phyloP scores from a whole-genome alignment of 2,329 filamentous ascomycete genomes.

The Trichoderma semiorbis region DNA sequence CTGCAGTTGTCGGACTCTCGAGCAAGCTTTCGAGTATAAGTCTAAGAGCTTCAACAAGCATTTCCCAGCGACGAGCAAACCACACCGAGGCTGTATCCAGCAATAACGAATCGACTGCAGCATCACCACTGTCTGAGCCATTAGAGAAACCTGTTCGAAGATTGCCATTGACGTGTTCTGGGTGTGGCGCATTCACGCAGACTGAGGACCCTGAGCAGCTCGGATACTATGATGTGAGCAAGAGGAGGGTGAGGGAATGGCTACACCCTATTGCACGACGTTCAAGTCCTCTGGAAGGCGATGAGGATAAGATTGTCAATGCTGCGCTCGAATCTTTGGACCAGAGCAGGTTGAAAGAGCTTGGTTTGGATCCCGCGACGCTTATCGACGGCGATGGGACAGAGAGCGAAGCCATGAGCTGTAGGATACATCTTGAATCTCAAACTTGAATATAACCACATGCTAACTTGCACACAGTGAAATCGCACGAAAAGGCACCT shows the following conservation, averaged over 20 bases:
- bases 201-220: slow-evolving; percentile 48
- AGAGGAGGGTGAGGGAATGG: slow-evolving; percentile 51
- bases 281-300: slow-evolving; percentile 19
- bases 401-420: slow-evolving; percentile 15
- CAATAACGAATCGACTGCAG: not conserved
- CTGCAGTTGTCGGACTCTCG: slow-evolving; percentile 34
- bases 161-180: slow-evolving; percentile 58
- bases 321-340: slow-evolving; percentile 44
- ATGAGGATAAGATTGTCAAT: slow-evolving; percentile 47
- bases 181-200: slow-evolving; percentile 64
- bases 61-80: slow-evolving; percentile 25
- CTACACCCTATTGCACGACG: slow-evolving; percentile 26
- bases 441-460: not conserved
- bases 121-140: not conserved
- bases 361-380: slow-evolving; percentile 44
- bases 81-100: slow-evolving; percentile 25
- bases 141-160: slow-evolving; percentile 19
- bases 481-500: slow-evolving; percentile 42
- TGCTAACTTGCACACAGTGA: slow-evolving; percentile 12
- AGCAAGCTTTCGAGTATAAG: slow-evolving; percentile 17
- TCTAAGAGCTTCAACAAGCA: not conserved
- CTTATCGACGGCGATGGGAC: slow-evolving; percentile 33
- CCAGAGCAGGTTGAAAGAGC: slow-evolving; percentile 38
- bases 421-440: not conserved
- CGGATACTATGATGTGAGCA: slow-evolving; percentile 53